Evolutionary conservation across 2,329 filamentous ascomycete genomes (phyloP), one percentile per base, ranked within the genome.

Genomic region (Aspergillus brasiliensis): DNA sequence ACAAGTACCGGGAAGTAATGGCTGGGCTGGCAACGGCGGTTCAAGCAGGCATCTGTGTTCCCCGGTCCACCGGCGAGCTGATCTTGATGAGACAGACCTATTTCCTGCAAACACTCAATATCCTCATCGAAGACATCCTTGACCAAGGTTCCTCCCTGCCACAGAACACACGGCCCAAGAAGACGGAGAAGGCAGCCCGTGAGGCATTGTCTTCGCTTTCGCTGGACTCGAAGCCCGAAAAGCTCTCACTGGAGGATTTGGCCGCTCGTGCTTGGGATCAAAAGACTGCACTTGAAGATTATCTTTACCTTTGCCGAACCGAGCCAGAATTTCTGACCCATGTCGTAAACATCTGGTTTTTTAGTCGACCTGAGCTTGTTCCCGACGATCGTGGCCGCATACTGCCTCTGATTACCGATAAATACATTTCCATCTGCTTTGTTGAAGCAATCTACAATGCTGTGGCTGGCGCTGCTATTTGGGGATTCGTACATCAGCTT

Each of bases 351-450:
- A 17, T 25, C 8, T 62, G 60, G 54, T 60, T 47, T 8, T 51
- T 51, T 10, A 61, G 34, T 40, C 64, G 60, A 49, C 64, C 67
- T 3, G 79, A 82, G 60, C 70, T 82, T 3, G 58, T 83, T 0
- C 61, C 70, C 0, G 82, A 84, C 52, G 79, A 83, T 42, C 78
- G 76, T 52, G 81, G 81, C 1, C 73, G 77, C 1, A 60, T 48
- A 0, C 48, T 81, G 2, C 75, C 77, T 0, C 67, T 72, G 1
- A 58, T 73, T n/a, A 78, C 75, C 0, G 78, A 83, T 53, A 78
- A 71, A 19, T 76, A 78, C 60, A 77, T 82, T 58, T 80, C 76
- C 55, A 66, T 64, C 21, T 2, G 71, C 78, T 1, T 60, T 83
- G 1, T 75, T 84, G 80, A 83, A 10, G 67, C 73, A 0, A 56